Base-by-base conservation (phyloP, 306 rosid species). In the Rosa persica region DNA sequence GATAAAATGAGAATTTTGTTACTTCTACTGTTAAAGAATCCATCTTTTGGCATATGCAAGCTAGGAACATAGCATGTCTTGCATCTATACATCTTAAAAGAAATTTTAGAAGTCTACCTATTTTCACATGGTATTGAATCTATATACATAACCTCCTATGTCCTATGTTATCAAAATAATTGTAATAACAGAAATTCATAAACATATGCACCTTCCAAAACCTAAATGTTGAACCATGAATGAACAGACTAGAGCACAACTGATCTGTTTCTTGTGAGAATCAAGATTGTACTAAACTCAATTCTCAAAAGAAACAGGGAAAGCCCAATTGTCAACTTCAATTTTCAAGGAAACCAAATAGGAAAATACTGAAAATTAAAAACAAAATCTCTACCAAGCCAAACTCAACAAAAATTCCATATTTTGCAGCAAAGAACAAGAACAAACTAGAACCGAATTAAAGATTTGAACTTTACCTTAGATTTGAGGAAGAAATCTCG, bases 401-500 rank as follows among this genome's bases (percentile, higher is more conserved):
- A 64, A 65, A 30, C 22, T 1, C 51, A 48, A 47, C 73, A n/a
- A 5, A 49, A 76, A 22, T 6, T 27, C 10, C 52, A 60, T 23
- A 23, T 6, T 49, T 49, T 13, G 66, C 1, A 43, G 4, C 3
- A n/a, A 16, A 9, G 23, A 34, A 34, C 16, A 72, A 38, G 27
- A 22, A 4, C 40, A 49, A 11, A 44, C 43, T 6, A 65, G 64
- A 76, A 34, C 6, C 3, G 67, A 43, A 20, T 12, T 0, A 15
- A 77, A 66, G 74, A 38, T 7, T 36, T 9, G 74, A 65, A 16
- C 17, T 52, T 66, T 67, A 76, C 73, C 80, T 66, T 8, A 12
- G 9, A 66, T 25, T 16, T 75, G 27, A 8, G 36, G 70, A 22
- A 60, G 78, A 25, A 60, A 27, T 30, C 43, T 34, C 5, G 34